These are phyloP conservation scores for Lactuca sativa DNA, from an alignment of 129 eudicot species.

Conservation along the genomic window DNA sequence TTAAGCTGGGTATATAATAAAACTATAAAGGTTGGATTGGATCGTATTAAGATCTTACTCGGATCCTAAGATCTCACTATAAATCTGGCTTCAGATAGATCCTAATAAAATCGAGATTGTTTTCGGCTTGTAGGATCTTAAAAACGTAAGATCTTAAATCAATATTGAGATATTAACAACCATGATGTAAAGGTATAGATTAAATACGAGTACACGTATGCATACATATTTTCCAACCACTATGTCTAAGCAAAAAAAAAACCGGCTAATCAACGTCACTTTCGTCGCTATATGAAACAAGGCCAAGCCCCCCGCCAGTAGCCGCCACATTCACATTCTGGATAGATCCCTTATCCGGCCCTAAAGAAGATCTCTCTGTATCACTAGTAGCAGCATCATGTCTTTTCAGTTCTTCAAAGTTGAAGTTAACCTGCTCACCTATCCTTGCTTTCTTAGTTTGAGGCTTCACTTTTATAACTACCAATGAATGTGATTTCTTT, in stretches of 20 bases:
- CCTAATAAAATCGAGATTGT: no score
- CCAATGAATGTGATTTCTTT: constrained; percentile 35
- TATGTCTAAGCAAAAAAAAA: neutral
- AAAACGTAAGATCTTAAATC: no score
- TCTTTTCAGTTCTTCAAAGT: constrained; percentile 26
- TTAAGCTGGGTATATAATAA: no score
- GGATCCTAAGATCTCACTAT: no score
- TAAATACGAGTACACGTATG: no score
- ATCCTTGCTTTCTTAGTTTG: constrained; percentile 68
- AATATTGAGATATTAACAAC: no score
- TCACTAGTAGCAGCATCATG: neutral
- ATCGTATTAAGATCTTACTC: no score
- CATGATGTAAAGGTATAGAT: no score
- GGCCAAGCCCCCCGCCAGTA: constrained; percentile 32
- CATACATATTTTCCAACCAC: neutral
- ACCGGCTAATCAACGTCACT: constrained; percentile 56
- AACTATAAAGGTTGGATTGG: no score
- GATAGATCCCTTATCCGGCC: neutral
- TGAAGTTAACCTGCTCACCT: constrained; percentile 28
- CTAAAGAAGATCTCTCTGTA: neutral
- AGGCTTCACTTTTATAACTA: constrained; percentile 73
- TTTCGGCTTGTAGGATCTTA: no score
- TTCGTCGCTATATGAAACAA: constrained; percentile 86
- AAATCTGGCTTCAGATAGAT: no score
- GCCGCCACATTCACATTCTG: constrained; percentile 4